Base-by-base conservation (phyloP, 345 rosid genomes). In the Syzygium aromaticum region DNA sequence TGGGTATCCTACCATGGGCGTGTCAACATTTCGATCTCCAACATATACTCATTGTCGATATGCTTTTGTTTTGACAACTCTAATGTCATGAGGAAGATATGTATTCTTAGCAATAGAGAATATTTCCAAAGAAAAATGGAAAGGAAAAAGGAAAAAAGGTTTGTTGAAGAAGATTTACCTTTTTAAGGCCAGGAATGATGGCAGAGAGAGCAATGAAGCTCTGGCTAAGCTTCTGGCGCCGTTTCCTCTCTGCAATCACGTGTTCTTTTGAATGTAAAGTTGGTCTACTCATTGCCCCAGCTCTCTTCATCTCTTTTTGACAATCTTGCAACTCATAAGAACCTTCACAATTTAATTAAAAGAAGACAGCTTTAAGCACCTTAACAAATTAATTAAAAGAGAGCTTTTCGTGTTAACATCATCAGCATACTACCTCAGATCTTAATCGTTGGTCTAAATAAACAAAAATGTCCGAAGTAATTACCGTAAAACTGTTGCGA, bases 201-300 rank as follows among this genome's bases (percentile, higher is more conserved):
- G 95, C 91, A 1, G 97, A 95, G 63, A 96, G 96, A 67, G 96
- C 93, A 33, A 96, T 91, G 87, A 96, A 93, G 15, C 91, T 90
- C 88, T 95, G 94, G 86, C 92, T 93, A 77, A 96, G 95, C 91
- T 92, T 95, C 88, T 95, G 96, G 49, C 99, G 93, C 5, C 99
- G 93, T 86, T 95, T 95, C 90, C 98, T 90, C 89, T 96, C 99
- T 4, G 99, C 97, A n/a, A 95, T 78, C 12, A 96, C 94, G 88
- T 96, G 98, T 84, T 96, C 99, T 88, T 92, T 92, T 17, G 96
- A 94, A 85, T 91, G 90, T 12, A 91, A 53, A 6, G 92, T 93
- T 85, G 85, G 88, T 90, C 97, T 92, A 40, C 90, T 90, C 53
- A 67, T 33, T 63, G 91, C 80, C 77, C 73, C 86, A 27, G 4